phyloP scores from a whole-genome alignment of 78 protist species.

The Protostelium mycophagum region DNA sequence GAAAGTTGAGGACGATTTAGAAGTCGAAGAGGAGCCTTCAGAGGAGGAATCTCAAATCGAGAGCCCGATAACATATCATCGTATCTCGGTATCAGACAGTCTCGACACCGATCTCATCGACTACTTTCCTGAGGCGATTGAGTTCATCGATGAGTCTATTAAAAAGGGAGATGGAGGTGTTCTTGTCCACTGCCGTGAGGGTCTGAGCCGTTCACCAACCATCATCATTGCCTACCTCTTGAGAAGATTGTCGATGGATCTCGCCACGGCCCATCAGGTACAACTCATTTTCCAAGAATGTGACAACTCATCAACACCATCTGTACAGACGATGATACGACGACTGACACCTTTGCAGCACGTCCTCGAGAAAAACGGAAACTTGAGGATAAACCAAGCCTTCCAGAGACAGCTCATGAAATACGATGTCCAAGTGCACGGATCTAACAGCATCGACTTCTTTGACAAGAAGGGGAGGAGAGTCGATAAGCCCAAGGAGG shows the following conservation, averaged over 20 bases:
- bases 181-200: slow-evolving; percentile 51
- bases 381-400: not conserved
- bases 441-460: not conserved
- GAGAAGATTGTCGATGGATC: not conserved
- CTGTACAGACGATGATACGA: no score
- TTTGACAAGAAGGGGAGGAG: not conserved
- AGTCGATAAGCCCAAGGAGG: not conserved
- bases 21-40: not conserved
- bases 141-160: slow-evolving; percentile 10
- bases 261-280: not conserved
- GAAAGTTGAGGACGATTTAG: not conserved
- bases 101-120: slow-evolving; percentile 29
- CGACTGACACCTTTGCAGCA: no score
- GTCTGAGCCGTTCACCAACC: slow-evolving; percentile 53
- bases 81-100: slow-evolving; percentile 40
- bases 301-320: no score
- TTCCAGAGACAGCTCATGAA: not conserved
- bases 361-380: not conserved
- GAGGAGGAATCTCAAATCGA: not conserved
- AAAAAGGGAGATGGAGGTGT: not conserved
- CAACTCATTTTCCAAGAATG: no score
- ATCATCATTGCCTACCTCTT: slow-evolving; percentile 40
- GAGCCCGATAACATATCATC: slow-evolving; percentile 12
- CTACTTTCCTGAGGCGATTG: slow-evolving; percentile 15
- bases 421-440: not conserved